Evolutionary conservation across 192 early-diverging fungal species (phyloP).

Genomic region (Umbelopsis sp.): DNA sequence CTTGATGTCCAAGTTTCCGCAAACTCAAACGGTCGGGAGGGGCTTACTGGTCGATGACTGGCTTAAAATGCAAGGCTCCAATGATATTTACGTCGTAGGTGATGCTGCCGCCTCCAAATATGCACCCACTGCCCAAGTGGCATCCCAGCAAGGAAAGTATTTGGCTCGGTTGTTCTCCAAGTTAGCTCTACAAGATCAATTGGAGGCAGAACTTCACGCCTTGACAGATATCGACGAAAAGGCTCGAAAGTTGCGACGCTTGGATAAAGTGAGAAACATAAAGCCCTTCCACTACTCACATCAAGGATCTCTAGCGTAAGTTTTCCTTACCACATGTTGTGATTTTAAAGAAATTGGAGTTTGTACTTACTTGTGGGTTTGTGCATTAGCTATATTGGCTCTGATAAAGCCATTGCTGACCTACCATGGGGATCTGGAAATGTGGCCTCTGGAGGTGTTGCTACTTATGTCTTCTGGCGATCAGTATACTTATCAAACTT

Average conservation of each 20-base stretch:
- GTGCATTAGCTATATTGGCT: conserved; percentile 68
- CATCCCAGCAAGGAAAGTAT: conserved; percentile 82
- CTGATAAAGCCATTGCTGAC: conserved; percentile 88
- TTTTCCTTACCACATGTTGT: background rate
- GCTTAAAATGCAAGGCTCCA: conserved; percentile 60
- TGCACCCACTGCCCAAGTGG: conserved; percentile 81
- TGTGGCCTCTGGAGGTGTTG: conserved; percentile 59
- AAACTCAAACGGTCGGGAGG: conserved; percentile 58
- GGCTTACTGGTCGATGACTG: conserved; percentile 70
- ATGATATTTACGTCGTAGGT: conserved; percentile 66
- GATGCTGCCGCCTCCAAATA: conserved; percentile 68
- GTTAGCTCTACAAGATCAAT: conserved; percentile 48
- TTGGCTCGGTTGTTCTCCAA: conserved; percentile 70
- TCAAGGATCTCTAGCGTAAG: conserved; percentile 72
- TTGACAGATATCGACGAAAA: conserved; percentile 1
- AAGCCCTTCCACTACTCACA: conserved; percentile 77
- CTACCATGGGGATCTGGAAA: conserved; percentile 72
- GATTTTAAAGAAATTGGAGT: too few relatives aligned
- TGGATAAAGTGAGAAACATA: conserved; percentile 34
- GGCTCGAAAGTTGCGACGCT: background rate
- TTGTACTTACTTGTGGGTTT: background rate
- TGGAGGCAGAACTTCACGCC: conserved; percentile 20
- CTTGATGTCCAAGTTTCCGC: conserved; percentile 60
- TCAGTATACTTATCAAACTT: conserved; percentile 70
- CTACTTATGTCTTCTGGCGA: conserved; percentile 74